Percentiles rank a stretch among this genome's conserved stretches.
These are phyloP conservation scores for Omphalea diandra DNA, from an alignment of 441 rosid species.

Conservation along the genomic window DNA sequence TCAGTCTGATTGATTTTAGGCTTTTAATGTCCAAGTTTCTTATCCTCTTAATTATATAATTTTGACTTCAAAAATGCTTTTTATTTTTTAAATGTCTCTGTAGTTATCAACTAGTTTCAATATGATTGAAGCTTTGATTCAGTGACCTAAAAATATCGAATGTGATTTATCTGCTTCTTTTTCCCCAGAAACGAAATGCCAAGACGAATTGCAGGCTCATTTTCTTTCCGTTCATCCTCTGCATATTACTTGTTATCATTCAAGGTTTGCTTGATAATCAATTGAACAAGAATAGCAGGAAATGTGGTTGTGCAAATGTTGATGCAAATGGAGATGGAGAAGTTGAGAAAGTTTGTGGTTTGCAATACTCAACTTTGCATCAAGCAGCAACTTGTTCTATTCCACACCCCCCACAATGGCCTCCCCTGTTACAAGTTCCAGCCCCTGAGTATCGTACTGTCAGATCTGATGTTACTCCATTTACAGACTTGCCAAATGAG, in stretches of 20 bases:
- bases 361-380: slow-evolving; percentile 49
- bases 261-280: slow-evolving; percentile 51
- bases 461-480: slow-evolving; percentile 28
- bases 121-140: not conserved
- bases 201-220: slow-evolving; percentile 75
- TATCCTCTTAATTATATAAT: not conserved
- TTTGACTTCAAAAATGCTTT: not conserved
- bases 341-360: slow-evolving; percentile 57
- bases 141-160: not conserved
- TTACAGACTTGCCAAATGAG: slow-evolving; percentile 58
- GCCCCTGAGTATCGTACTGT: slow-evolving; percentile 67
- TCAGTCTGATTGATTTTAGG: not conserved
- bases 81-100: not conserved
- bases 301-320: slow-evolving; percentile 60
- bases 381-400: slow-evolving; percentile 61
- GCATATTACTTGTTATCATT: slow-evolving; percentile 56
- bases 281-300: slow-evolving; percentile 33
- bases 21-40: not conserved
- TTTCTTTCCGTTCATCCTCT: slow-evolving; percentile 67
- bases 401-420: slow-evolving; percentile 66
- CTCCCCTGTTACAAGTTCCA: slow-evolving; percentile 80
- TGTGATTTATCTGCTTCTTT: not conserved
- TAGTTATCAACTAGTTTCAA: not conserved
- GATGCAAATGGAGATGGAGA: slow-evolving; percentile 42
- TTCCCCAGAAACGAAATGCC: slow-evolving; percentile 73